phyloP scores from a whole-genome alignment of 2,329 filamentous ascomycete species.

The Didymella pinodella region DNA sequence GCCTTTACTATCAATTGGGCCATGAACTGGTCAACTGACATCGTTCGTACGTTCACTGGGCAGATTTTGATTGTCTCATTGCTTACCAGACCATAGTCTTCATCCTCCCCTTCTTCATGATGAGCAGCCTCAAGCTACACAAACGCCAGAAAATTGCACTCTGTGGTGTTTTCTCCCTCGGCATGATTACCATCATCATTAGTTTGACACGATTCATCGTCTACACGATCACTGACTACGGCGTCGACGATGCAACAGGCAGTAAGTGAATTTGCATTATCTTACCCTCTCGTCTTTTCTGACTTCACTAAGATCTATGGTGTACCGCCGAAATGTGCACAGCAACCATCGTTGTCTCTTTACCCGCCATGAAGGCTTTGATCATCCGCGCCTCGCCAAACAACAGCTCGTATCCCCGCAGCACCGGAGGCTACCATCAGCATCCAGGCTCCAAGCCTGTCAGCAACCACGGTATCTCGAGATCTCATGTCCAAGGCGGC shows the following conservation, averaged over 20 bases:
- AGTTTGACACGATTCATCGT: constrained; percentile 33
- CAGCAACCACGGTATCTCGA: constrained; percentile 6
- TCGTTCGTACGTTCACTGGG: constrained; percentile 21
- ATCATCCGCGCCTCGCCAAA: constrained; percentile 20
- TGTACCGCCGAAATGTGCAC: constrained; percentile 37
- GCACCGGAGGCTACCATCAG: constrained; percentile 26
- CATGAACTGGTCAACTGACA: constrained; percentile 32
- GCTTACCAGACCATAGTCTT: constrained; percentile 24
- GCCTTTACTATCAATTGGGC: constrained; percentile 26
- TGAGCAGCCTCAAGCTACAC: constrained; percentile 34
- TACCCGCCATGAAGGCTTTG: constrained; percentile 31
- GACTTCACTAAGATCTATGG: constrained; percentile 25
- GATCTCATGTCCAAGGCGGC: constrained; percentile 20
- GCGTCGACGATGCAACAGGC: constrained; percentile 30
- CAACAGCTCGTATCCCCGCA: constrained; percentile 22
- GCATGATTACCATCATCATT: constrained; percentile 33
- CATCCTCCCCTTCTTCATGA: constrained; percentile 33
- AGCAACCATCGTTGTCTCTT: constrained; percentile 31
- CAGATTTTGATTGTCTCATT: background rate
- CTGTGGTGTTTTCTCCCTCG: constrained; percentile 33
- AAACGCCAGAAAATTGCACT: constrained; percentile 35
- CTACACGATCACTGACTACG: constrained; percentile 28
- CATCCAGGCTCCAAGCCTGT: constrained; percentile 11
- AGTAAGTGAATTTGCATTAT: constrained; percentile 18
- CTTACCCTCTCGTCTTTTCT: background rate